phyloP scores from a whole-genome alignment of 108 stramenopile genomes.

The Nannochloropsis oceanica region DNA sequence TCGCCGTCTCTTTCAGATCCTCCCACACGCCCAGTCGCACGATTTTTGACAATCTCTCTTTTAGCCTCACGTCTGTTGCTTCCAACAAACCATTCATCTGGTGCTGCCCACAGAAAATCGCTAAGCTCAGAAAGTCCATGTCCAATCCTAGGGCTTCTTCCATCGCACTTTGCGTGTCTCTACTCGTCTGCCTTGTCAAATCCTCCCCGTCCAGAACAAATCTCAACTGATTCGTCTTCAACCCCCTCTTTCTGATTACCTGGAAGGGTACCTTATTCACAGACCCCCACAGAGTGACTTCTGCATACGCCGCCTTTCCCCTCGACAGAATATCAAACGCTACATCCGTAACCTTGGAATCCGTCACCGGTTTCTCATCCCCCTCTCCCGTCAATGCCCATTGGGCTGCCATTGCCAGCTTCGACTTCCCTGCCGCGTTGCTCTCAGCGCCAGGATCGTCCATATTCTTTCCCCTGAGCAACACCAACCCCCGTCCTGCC shows the following conservation, averaged over 20 bases:
- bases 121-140: slow-evolving; percentile 5
- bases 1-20: neutral
- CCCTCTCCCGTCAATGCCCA: slow-evolving; percentile 32
- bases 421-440: slow-evolving; percentile 37
- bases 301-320: neutral
- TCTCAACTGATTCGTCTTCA: slow-evolving; percentile 14
- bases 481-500: slow-evolving; percentile 19
- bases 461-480: slow-evolving; percentile 23
- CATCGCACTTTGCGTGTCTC: slow-evolving; percentile 20
- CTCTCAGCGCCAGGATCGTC: slow-evolving; percentile 37
- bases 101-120: slow-evolving; percentile 29
- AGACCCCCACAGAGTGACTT: slow-evolving; percentile 2
- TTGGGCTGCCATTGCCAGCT: slow-evolving; percentile 36
- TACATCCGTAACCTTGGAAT: slow-evolving; percentile 22
- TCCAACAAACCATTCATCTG: slow-evolving; percentile 28
- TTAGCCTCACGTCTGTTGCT: slow-evolving; percentile 25
- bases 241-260: slow-evolving; percentile 2
- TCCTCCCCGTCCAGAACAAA: slow-evolving; percentile 18
- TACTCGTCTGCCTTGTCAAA: slow-evolving; percentile 6
- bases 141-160: slow-evolving; percentile 20
- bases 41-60: slow-evolving; percentile 11
- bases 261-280: slow-evolving; percentile 4
- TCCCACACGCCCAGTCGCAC: neutral
- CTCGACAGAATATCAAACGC: slow-evolving; percentile 14
- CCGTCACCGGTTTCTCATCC: slow-evolving; percentile 22